A percentile compares a stretch with the other conserved stretches of the same genome.
Evolutionary conservation across 768 basidiomycete genomes (phyloP).

Genomic region (Collybiopsis luxurians): DNA sequence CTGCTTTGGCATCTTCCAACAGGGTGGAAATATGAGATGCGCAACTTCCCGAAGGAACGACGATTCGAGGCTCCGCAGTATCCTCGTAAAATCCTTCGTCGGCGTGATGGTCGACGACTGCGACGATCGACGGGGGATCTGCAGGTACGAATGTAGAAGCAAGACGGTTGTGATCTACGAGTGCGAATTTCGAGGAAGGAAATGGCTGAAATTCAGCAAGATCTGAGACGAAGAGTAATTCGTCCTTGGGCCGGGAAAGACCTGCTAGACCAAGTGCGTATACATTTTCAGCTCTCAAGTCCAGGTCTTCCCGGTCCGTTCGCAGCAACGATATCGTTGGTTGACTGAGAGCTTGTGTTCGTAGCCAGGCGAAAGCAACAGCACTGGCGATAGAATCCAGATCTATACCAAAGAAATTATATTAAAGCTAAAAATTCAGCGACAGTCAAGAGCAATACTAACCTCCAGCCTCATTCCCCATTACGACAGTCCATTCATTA

Average conservation of each 20-base stretch:
- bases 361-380: conserved; percentile 79
- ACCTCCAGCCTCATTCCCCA: conserved; percentile 99
- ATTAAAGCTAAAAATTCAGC: not conserved
- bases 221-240: conserved; percentile 71
- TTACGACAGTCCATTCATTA: conserved; percentile 78
- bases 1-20: conserved; percentile 21
- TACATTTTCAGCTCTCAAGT: conserved; percentile 84
- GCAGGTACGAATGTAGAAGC: conserved; percentile 35
- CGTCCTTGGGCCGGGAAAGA: conserved; percentile 43
- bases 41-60: conserved; percentile 77
- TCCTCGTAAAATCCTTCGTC: conserved; percentile 73
- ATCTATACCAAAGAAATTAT: conserved; percentile 54
- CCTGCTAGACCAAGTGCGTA: conserved; percentile 66
- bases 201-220: conserved; percentile 44
- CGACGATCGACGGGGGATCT: conserved; percentile 52
- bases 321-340: conserved; percentile 72
- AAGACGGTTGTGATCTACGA: conserved; percentile 92
- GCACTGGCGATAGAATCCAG: conserved; percentile 88
- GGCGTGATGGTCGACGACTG: conserved; percentile 88
- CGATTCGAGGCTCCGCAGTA: conserved; percentile 61
- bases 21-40: conserved; percentile 52
- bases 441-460: conserved; percentile 15
- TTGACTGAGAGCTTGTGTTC: conserved; percentile 50
- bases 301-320: conserved; percentile 63
- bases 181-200: conserved; percentile 60